Conservation (phyloP, 345 rosid genomes). For the Melastoma malabathricum region DNA sequence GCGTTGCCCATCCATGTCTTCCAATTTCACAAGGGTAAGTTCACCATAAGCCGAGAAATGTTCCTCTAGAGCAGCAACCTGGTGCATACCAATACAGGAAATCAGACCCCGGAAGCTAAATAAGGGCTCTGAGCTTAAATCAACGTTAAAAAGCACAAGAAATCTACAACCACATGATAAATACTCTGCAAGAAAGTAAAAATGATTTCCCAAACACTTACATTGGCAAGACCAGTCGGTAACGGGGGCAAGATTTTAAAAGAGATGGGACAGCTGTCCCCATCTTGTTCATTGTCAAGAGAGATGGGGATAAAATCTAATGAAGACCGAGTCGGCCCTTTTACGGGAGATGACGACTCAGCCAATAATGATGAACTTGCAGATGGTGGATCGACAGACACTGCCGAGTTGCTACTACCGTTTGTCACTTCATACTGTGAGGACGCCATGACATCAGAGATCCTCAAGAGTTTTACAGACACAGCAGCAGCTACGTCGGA, state of each 20-base stretch:
- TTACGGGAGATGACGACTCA: constrained; percentile 30
- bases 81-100: constrained; percentile 5
- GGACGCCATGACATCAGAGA: constrained; percentile 18
- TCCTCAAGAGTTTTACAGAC: constrained; percentile 20
- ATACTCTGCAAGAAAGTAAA: neutral
- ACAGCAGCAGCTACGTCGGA: constrained; percentile 25
- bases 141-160: neutral
- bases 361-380: constrained; percentile 16
- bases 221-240: constrained; percentile 67
- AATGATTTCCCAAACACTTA: constrained; percentile 23
- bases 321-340: constrained; percentile 24
- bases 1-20: constrained; percentile 31
- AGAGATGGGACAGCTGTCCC: constrained; percentile 73
- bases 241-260: constrained; percentile 65
- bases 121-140: neutral
- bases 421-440: constrained; percentile 18
- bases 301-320: constrained; percentile 23
- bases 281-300: constrained; percentile 47
- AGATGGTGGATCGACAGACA: constrained; percentile 22
- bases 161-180: neutral
- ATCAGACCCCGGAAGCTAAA: constrained; percentile 8
- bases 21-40: constrained; percentile 51
- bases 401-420: constrained; percentile 30
- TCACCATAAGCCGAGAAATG: constrained; percentile 70
- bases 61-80: constrained; percentile 60